Evolutionary conservation across 2,329 filamentous ascomycete species (phyloP).

Genomic region (Colletotrichum chrysophilum): DNA sequence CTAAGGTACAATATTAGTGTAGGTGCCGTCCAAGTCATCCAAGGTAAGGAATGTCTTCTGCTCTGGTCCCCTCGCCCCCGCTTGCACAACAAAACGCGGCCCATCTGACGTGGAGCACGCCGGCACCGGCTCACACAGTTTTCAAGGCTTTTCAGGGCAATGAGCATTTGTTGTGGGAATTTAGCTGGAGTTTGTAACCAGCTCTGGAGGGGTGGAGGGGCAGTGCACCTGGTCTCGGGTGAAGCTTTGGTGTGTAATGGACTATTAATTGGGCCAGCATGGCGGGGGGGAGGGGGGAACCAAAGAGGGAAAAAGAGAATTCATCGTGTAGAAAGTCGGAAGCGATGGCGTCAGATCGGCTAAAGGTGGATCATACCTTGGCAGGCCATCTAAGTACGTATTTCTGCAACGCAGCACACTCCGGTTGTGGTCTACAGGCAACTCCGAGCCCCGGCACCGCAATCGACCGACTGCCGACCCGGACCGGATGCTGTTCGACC

Average conservation of each 20-base stretch:
- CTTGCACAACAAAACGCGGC: not conserved
- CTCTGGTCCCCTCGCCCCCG: not conserved
- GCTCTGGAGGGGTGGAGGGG: not conserved
- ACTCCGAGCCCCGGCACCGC: not conserved
- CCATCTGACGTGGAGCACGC: not conserved
- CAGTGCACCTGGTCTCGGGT: not conserved
- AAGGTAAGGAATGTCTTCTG: not conserved
- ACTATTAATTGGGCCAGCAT: not conserved
- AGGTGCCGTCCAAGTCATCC: not conserved
- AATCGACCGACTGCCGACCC: not conserved
- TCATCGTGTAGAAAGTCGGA: not conserved
- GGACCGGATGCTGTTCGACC: not conserved
- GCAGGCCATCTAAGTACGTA: not conserved
- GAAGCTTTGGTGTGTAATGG: not conserved
- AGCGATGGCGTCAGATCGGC: conserved; percentile 20
- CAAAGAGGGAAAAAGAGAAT: not conserved
- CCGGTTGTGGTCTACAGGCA: not conserved
- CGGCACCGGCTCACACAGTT: not conserved
- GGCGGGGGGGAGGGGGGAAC: no score
- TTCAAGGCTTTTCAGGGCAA: not conserved
- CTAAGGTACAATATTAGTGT: not conserved
- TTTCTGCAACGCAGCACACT: not conserved
- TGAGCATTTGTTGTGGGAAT: not conserved
- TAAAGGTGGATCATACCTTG: conserved; percentile 15
- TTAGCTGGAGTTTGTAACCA: not conserved